Evolutionary conservation across 257 asterid species (phyloP).

Genomic region (Paulownia fortunei): DNA sequence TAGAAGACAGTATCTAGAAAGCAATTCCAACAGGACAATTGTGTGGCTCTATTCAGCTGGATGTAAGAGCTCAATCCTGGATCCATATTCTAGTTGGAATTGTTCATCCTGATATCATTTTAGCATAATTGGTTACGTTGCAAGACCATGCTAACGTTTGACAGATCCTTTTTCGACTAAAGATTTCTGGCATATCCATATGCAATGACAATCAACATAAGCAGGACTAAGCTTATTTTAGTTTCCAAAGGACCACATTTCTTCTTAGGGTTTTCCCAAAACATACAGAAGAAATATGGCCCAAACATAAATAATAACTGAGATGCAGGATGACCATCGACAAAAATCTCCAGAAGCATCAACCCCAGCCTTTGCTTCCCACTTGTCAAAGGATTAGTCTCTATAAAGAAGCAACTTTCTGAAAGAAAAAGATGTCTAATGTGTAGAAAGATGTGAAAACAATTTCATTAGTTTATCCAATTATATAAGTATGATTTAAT

Average conservation of each 20-base stretch:
- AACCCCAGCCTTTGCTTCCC: conserved; percentile 11
- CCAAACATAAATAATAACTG: conserved; percentile 15
- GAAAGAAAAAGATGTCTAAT: conserved; percentile 3
- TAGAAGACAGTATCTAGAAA: background rate
- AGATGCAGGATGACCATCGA: background rate
- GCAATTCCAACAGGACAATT: no score
- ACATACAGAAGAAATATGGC: no score
- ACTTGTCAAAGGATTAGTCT: no score
- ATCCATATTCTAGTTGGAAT: background rate
- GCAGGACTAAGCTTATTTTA: background rate
- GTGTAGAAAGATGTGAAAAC: conserved; percentile 26
- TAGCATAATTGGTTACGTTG: no score
- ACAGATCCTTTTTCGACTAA: background rate
- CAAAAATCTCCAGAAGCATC: conserved; percentile 24
- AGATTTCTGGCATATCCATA: background rate
- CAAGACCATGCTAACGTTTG: background rate
- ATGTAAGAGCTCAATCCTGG: background rate
- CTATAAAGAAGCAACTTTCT: background rate
- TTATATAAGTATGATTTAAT: conserved; percentile 9
- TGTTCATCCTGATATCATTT: background rate
- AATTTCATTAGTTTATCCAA: conserved; percentile 5
- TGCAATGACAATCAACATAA: background rate
- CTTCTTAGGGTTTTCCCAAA: background rate
- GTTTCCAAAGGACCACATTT: background rate
- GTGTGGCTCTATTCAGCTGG: background rate